Evolutionary conservation across 1,284 basidiomycete genomes (phyloP).

Genomic region (Caloboletus firmus): DNA sequence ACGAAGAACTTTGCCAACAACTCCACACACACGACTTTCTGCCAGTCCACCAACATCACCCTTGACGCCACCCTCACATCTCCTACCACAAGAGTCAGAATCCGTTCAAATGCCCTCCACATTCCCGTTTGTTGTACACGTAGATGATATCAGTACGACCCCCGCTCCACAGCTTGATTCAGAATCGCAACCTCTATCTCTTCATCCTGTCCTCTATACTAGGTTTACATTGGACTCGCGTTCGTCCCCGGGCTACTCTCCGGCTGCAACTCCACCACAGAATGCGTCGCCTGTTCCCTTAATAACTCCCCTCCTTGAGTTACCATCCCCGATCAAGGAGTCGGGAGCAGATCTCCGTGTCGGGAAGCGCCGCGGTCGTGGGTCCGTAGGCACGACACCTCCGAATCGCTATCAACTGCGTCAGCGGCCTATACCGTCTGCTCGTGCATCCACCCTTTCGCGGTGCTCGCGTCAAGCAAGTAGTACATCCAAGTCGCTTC

Average conservation of each 20-base stretch:
- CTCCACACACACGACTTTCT: slow-evolving; percentile 10
- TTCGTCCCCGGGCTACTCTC: slow-evolving; percentile 12
- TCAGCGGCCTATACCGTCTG: slow-evolving; percentile 26
- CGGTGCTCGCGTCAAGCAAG: slow-evolving; percentile 14
- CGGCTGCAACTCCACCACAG: slow-evolving; percentile 5
- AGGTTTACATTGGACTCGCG: slow-evolving; percentile 37
- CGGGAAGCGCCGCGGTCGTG: slow-evolving; percentile 14
- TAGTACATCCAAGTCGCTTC: slow-evolving; percentile 11
- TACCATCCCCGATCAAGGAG: slow-evolving; percentile 11
- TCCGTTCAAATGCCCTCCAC: slow-evolving; percentile 50
- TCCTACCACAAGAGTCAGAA: slow-evolving; percentile 46
- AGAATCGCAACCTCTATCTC: slow-evolving; percentile 31
- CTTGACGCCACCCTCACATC: slow-evolving; percentile 25
- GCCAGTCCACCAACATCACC: slow-evolving; percentile 26
- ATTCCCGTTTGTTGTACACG: slow-evolving; percentile 52
- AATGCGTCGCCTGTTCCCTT: slow-evolving; percentile 9
- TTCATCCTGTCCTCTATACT: slow-evolving; percentile 38
- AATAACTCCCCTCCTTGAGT: slow-evolving; percentile 11
- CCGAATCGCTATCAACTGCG: slow-evolving; percentile 32
- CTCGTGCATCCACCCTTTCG: slow-evolving; percentile 13
- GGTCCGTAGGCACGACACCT: slow-evolving; percentile 3
- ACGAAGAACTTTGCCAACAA: slow-evolving; percentile 5
- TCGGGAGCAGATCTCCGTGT: slow-evolving; percentile 2
- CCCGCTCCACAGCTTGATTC: slow-evolving; percentile 43
- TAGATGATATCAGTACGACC: slow-evolving; percentile 35